Conservation (phyloP, 495 filamentous ascomycete species). For the Tuber borchii region DNA sequence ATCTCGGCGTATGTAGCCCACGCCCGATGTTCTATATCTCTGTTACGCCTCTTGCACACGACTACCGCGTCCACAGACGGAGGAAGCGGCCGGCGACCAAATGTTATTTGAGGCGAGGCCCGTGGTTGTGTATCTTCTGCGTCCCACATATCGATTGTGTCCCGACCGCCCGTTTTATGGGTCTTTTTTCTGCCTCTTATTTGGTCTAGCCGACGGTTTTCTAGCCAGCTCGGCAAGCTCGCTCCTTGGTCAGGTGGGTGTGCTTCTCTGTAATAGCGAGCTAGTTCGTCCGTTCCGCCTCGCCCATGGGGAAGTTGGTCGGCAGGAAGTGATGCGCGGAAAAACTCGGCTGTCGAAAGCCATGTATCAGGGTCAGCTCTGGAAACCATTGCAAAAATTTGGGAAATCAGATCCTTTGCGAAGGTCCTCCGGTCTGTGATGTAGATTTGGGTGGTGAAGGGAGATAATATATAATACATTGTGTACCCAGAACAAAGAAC, state of each 20-base stretch:
- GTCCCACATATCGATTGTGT: background rate
- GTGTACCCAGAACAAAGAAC: background rate
- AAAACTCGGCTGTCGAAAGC: constrained; percentile 2
- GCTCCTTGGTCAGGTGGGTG: background rate
- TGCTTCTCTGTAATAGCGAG: background rate
- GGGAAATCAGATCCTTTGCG: background rate
- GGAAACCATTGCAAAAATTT: background rate
- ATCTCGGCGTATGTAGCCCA: constrained; percentile 1
- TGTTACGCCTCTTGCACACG: background rate
- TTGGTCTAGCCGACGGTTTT: background rate
- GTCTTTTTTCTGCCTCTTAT: background rate
- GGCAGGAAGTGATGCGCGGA: background rate
- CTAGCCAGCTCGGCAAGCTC: background rate
- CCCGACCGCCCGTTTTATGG: background rate
- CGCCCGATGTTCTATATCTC: background rate
- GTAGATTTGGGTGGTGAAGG: background rate
- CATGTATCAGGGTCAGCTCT: background rate
- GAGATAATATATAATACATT: background rate
- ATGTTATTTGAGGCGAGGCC: background rate
- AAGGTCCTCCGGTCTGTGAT: background rate
- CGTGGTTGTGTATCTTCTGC: background rate
- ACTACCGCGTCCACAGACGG: background rate
- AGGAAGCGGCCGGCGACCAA: background rate
- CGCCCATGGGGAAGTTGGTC: background rate
- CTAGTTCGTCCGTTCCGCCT: background rate